phyloP scores from a whole-genome alignment of 805 yeast genomes.

The Dipodascopsis uninucleata region DNA sequence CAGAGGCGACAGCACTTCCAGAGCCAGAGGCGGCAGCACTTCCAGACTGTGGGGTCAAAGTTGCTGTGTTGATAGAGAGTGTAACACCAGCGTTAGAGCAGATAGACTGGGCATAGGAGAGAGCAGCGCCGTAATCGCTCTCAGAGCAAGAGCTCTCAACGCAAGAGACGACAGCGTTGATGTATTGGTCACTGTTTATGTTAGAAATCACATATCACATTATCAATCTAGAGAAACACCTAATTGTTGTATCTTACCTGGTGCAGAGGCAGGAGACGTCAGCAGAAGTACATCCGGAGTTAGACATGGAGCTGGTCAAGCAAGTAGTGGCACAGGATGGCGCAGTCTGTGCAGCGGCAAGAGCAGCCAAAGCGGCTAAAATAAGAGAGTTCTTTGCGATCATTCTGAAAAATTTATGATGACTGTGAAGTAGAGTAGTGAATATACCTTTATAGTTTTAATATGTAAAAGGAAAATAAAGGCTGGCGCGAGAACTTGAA shows the following conservation, averaged over 20 bases:
- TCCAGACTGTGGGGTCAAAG: background rate
- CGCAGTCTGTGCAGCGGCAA: constrained; percentile 7
- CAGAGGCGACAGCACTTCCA: constrained; percentile 2
- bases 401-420: too few relatives aligned
- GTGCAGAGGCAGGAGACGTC: constrained; percentile 19
- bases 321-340: constrained; percentile 25
- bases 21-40: constrained; percentile 2
- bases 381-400: too few relatives aligned
- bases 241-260: constrained; percentile 5
- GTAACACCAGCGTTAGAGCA: constrained; percentile 22
- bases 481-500: too few relatives aligned
- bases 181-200: constrained; percentile 8
- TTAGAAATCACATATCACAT: background rate
- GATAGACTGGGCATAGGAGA: constrained; percentile 20
- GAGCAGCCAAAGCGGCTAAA: constrained; percentile 2
- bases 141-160: constrained; percentile 16
- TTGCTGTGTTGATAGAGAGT: background rate
- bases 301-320: constrained; percentile 14
- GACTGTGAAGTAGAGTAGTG: too few relatives aligned
- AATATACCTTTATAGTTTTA: too few relatives aligned
- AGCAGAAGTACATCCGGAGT: constrained; percentile 23
- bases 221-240: background rate
- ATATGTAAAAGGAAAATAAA: too few relatives aligned
- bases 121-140: constrained; percentile 21
- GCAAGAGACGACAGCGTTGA: constrained; percentile 23